phyloP scores from a whole-genome alignment of 352 stramenopile species.

The Phytophthora rubi region DNA sequence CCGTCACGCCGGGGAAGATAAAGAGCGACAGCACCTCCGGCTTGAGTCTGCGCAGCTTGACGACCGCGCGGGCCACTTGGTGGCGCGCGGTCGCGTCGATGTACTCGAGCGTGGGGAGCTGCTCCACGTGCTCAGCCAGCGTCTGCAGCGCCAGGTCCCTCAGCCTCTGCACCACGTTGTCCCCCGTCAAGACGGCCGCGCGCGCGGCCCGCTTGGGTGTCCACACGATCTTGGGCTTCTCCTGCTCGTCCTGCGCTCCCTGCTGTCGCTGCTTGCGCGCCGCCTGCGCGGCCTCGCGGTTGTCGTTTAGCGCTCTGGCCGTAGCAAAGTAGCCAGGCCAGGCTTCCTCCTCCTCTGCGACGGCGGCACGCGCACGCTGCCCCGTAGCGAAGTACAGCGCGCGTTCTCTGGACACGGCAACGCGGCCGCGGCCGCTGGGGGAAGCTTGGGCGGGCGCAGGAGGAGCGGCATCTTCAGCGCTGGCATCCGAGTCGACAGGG shows the following conservation, averaged over 20 bases:
- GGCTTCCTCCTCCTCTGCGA: constrained; percentile 33
- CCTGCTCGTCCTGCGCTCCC: constrained; percentile 36
- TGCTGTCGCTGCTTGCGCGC: constrained; percentile 57
- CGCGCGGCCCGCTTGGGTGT: constrained; percentile 58
- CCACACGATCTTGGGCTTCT: constrained; percentile 44
- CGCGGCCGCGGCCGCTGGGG: too few species aligned
- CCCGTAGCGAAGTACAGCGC: too few species aligned
- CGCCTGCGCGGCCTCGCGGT: constrained; percentile 44
- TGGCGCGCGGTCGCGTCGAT: constrained; percentile 70
- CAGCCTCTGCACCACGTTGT: constrained; percentile 57
- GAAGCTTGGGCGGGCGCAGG: too few species aligned
- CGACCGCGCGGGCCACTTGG: constrained; percentile 59
- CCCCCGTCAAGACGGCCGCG: constrained; percentile 50
- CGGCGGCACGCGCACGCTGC: too few species aligned
- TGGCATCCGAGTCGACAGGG: too few species aligned
- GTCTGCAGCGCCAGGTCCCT: constrained; percentile 60
- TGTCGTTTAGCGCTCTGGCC: constrained; percentile 61
- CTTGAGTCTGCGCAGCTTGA: constrained; percentile 66
- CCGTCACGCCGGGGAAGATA: constrained; percentile 75
- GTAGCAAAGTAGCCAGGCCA: constrained; percentile 87
- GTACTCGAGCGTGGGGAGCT: constrained; percentile 73
- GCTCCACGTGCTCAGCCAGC: constrained; percentile 70
- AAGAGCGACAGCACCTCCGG: constrained; percentile 79
- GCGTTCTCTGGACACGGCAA: too few species aligned
- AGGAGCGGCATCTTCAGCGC: too few species aligned